Percentiles rank a stretch among this genome's conserved stretches.
Conservation (phyloP, 352 stramenopile species). For the Lagenidium sp. region DNA sequence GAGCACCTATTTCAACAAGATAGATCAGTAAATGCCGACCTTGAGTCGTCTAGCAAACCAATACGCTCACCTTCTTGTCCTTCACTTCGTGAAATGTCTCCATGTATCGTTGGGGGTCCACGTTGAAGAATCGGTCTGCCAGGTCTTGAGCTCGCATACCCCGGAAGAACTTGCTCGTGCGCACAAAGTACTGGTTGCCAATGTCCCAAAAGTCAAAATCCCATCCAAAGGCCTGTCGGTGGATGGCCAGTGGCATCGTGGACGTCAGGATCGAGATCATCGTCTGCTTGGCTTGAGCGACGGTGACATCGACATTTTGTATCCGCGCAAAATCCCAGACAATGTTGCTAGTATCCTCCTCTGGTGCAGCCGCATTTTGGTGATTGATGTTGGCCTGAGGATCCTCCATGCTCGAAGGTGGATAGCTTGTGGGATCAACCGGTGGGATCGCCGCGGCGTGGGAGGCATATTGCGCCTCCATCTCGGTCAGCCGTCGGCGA, state of each 20-base stretch:
- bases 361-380: neutral
- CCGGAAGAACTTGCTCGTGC: conserved; percentile 53
- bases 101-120: conserved; percentile 43
- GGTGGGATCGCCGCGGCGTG: neutral
- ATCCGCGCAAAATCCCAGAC: conserved; percentile 10
- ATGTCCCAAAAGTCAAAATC: conserved; percentile 54
- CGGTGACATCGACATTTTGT: conserved; percentile 20
- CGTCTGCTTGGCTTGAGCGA: conserved; percentile 18
- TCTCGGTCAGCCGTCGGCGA: conserved; percentile 2
- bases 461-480: neutral
- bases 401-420: too few species aligned
- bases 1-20: conserved; percentile 15
- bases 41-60: neutral
- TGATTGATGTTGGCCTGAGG: too few species aligned
- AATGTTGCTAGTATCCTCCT: conserved; percentile 3
- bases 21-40: conserved; percentile 5
- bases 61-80: conserved; percentile 25
- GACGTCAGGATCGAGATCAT: conserved; percentile 37
- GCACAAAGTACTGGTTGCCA: conserved; percentile 39
- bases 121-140: conserved; percentile 38
- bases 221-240: conserved; percentile 48
- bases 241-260: conserved; percentile 19
- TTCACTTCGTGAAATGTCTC: conserved; percentile 53
- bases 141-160: conserved; percentile 39
- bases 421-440: neutral